These are phyloP conservation scores for Holtermannia corniformis DNA, from an alignment of 768 basidiomycete species.

Conservation along the genomic window DNA sequence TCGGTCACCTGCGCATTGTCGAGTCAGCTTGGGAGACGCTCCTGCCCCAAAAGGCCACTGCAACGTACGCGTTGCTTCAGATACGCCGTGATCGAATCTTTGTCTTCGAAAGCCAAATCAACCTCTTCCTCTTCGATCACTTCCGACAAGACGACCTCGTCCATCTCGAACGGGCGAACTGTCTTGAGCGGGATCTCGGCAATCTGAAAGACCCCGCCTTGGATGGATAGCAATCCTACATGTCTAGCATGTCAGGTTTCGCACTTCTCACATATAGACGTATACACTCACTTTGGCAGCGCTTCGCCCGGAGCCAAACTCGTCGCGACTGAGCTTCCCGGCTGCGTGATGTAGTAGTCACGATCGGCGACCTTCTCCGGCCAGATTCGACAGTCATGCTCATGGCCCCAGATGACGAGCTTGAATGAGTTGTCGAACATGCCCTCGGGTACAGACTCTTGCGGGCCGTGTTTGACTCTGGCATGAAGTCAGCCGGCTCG, in stretches of 20 bases:
- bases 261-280: not conserved
- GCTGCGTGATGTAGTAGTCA: slow-evolving; percentile 83
- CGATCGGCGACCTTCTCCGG: slow-evolving; percentile 89
- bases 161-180: slow-evolving; percentile 87
- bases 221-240: slow-evolving; percentile 78
- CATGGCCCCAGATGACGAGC: slow-evolving; percentile 95
- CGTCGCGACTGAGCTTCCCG: slow-evolving; percentile 90
- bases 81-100: slow-evolving; percentile 71
- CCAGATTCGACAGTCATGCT: slow-evolving; percentile 88
- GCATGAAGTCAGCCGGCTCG: not conserved
- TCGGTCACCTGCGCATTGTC: slow-evolving; percentile 54
- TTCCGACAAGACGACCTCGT: slow-evolving; percentile 65
- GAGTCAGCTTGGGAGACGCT: not conserved
- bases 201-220: slow-evolving; percentile 76
- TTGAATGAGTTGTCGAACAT: slow-evolving; percentile 95
- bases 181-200: slow-evolving; percentile 79
- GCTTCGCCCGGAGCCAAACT: slow-evolving; percentile 89
- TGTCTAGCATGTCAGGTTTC: slow-evolving; percentile 51
- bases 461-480: slow-evolving; percentile 89
- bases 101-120: slow-evolving; percentile 57
- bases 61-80: slow-evolving; percentile 57
- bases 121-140: slow-evolving; percentile 67
- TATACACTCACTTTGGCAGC: slow-evolving; percentile 61
- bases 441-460: slow-evolving; percentile 87
- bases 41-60: not conserved